phyloP scores from a whole-genome alignment of 2,329 filamentous ascomycete species.

The Daldinia sp. region DNA sequence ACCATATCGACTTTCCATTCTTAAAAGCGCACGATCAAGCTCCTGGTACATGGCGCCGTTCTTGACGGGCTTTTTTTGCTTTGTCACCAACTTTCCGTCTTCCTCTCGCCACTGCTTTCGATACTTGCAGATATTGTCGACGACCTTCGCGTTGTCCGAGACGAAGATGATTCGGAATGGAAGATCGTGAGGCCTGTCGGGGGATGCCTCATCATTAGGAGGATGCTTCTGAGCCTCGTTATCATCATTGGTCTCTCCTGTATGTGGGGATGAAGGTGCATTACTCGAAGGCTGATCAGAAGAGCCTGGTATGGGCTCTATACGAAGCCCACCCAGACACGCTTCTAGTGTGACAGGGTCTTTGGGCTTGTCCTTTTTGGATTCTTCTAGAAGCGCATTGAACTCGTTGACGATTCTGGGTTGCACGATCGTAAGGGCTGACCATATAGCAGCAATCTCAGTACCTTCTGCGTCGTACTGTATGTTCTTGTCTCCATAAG shows the following conservation, averaged over 20 bases:
- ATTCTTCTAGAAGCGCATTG: neutral
- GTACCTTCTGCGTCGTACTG: neutral
- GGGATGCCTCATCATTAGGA: neutral
- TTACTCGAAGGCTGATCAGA: neutral
- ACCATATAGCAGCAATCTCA: neutral
- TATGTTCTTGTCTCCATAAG: neutral
- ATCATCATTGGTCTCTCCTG: neutral
- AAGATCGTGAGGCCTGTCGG: neutral
- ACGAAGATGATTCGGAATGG: neutral
- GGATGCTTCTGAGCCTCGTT: neutral
- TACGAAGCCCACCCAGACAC: neutral
- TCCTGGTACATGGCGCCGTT: neutral
- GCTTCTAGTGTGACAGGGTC: neutral
- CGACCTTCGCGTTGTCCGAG: neutral
- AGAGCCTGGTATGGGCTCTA: neutral
- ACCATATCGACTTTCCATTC: neutral
- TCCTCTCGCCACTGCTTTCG: neutral
- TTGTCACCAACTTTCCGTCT: neutral
- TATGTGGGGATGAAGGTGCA: neutral
- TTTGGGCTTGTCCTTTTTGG: neutral
- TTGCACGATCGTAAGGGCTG: neutral
- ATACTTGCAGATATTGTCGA: neutral
- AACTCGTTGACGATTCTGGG: neutral
- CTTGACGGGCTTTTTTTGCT: neutral
- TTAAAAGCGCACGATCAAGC: neutral